A percentile compares a stretch with the other conserved stretches of the same genome.
phyloP scores from a whole-genome alignment of 495 filamentous ascomycete species.

The Platismatia glauca region DNA sequence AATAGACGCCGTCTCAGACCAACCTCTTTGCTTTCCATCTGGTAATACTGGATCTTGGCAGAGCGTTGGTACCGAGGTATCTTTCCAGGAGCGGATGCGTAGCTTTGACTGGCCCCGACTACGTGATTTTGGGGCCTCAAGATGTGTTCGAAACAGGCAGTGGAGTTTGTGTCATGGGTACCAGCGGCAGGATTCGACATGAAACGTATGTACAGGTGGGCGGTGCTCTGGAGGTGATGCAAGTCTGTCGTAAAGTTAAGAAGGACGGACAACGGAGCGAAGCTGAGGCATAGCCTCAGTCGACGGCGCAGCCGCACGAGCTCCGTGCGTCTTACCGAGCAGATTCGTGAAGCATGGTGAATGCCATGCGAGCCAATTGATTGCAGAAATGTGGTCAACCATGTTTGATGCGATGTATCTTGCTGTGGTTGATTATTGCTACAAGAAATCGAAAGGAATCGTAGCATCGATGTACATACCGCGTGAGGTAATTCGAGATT shows the following conservation, averaged over 20 bases:
- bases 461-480: too few relatives aligned
- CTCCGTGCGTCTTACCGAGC: neutral
- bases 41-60: neutral
- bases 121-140: neutral
- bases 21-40: neutral
- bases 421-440: too few relatives aligned
- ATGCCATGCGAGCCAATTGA: neutral
- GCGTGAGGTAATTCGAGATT: too few relatives aligned
- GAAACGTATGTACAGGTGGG: neutral
- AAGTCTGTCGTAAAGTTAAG: neutral
- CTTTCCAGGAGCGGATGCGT: neutral
- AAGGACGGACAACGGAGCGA: neutral
- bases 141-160: neutral
- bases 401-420: neutral
- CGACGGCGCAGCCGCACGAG: neutral
- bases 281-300: neutral
- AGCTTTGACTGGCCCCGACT: neutral
- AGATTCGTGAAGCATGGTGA: neutral
- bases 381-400: neutral
- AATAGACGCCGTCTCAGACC: neutral
- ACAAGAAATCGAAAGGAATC: too few relatives aligned
- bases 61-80: neutral
- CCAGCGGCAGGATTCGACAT: neutral
- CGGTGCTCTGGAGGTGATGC: neutral
- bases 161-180: neutral